Evolutionary conservation across 2,329 filamentous ascomycete genomes (phyloP), one percentile per base, ranked within the genome.

Genomic region (Aulographum hederae): DNA sequence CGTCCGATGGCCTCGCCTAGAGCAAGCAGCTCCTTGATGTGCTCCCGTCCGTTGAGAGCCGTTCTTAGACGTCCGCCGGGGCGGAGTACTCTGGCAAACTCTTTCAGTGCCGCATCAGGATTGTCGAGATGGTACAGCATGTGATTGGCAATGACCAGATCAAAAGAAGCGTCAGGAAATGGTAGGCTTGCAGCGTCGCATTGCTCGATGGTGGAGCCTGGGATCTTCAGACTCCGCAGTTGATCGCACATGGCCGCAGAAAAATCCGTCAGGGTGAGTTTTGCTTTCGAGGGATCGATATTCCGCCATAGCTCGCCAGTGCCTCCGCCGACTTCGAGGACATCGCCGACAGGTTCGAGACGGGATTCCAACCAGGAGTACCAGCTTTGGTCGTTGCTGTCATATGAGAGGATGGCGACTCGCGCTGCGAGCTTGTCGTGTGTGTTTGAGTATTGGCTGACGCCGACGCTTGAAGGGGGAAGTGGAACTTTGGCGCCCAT

Each of bases 261-360:
- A 25, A 40, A 40, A 23, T 40, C 37, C 14, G 38, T 38, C 13
- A 40, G 25, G 6, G 38, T 37, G 3, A 40, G 32, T 13, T 23
- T 11, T 3, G 34, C 34, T 14, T 18, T 19, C 11, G 35, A 27
- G 8, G 33, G 18, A n/a, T 29, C 13, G 23, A 36, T 33, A 26
- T 40, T 31, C 5, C 34, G 34, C 38, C 38, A 40, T 14, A 40
- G 23, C 26, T 40, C 37, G 6, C 38, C 38, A n/a, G 38, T 40
- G n/a, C 38, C 38, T n/a, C 34, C 38, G 2, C 38, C 38, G 10
- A 38, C 30, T 31, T 40, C 38, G 19, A 40, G 37, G 19, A 40
- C 28, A 11, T 32, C 20, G 15, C 36, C 36, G 6, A 21, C 12
- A 14, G 34, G 33, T 5, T 28, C 29, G 15, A 39, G 31, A 5